phyloP scores from a whole-genome alignment of 768 basidiomycete genomes.

The Tubosaeta sp. region DNA sequence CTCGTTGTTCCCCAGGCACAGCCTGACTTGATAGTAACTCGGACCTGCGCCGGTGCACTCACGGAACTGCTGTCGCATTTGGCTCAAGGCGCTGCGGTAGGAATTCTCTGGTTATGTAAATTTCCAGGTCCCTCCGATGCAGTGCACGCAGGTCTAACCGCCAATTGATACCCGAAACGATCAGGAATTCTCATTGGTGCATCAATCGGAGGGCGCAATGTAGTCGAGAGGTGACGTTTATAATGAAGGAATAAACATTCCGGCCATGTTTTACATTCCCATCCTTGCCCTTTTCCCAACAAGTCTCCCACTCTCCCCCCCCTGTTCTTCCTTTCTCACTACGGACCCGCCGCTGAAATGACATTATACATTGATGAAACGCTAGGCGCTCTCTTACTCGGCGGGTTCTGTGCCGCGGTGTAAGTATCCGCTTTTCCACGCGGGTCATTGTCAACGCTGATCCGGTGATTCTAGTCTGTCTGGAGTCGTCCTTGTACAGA shows the following conservation, averaged over 20 bases:
- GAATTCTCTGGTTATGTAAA: background rate
- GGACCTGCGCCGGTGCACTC: too few species aligned
- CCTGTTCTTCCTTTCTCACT: background rate
- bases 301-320: background rate
- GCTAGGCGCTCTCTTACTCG: conserved; percentile 27
- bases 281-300: background rate
- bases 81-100: background rate
- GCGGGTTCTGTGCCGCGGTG: conserved; percentile 28
- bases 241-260: background rate
- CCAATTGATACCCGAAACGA: background rate
- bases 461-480: conserved; percentile 23
- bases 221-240: background rate
- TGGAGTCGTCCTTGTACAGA: conserved; percentile 25
- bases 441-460: background rate
- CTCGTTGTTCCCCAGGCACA: background rate
- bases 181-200: background rate
- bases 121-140: background rate
- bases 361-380: conserved; percentile 14
- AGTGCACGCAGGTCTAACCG: background rate
- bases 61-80: background rate
- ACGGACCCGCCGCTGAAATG: conserved; percentile 3
- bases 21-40: background rate
- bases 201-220: background rate
- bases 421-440: conserved; percentile 5
- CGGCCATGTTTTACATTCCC: background rate